Base-by-base conservation (phyloP, 768 basidiomycete species). In the Hygrophorus pudorinus region DNA sequence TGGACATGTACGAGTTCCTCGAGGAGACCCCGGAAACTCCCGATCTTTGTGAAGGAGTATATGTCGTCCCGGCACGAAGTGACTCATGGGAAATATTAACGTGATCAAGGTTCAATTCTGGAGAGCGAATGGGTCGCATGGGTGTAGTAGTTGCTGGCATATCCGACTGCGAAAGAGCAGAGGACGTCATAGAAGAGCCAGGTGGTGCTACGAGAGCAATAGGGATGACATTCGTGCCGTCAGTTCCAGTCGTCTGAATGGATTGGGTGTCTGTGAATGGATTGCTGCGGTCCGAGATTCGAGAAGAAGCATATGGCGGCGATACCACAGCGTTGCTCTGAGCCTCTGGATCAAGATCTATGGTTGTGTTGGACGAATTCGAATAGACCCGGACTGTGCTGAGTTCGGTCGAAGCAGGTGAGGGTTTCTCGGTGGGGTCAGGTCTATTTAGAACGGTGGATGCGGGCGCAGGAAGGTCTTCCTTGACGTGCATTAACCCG, bases 191-290 rank as follows among this genome's bases (percentile, higher is more conserved):
- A 28, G 49, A 59, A 38, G 73, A 70, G 16, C 76, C 76, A 13
- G 82, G 76, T 17, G 81, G 64, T 7, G 24, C 24, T 29, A 89
- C 81, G 34, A 89, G 70, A 10, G 86, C 86, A 48, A 90, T 89
- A 48, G 86, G 86, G 46, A 90, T 90, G 51, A 88, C 86, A 52
- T 90, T 90, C 17, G 87, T 85, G 34, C 76, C 76, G 56, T 85
- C 81, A 11, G 85, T 81, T 35, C 76, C 72, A n/a, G 80, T 77
- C 21, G 87, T 90, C 61, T 85, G 83, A 47, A 90, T 90, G 31
- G 86, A 89, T 38, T 82, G 76, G 20, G 61, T 64, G 54, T 90
- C 86, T 34, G 76, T 75, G 61, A 89, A 90, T 17, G 86, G 86
- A 65, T 89, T 86, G 41, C 65, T 68, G 20, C 63, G 65, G 2